These are phyloP conservation scores for Backusella sp. DNA, from an alignment of 192 early-diverging fungal genomes.

Conservation along the genomic window DNA sequence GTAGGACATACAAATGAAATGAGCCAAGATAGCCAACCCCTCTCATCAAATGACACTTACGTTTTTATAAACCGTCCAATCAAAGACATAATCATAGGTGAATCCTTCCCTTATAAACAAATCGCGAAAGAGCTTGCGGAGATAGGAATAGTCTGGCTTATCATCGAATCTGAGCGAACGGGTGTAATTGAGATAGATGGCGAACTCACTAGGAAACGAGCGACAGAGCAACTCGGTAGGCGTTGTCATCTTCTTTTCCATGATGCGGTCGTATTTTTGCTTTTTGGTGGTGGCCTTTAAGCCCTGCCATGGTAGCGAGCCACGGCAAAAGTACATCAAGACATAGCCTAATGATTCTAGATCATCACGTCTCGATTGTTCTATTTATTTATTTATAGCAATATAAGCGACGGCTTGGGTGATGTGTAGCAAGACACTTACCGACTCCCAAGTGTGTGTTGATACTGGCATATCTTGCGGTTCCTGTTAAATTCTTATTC, in stretches of 20 bases:
- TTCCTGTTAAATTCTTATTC: constrained; percentile 89
- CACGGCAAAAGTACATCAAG: constrained; percentile 88
- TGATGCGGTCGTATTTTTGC: constrained; percentile 93
- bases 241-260: constrained; percentile 93
- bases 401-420: too few relatives aligned
- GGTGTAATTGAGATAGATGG: constrained; percentile 84
- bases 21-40: background rate
- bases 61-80: constrained; percentile 78
- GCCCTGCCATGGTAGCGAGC: constrained; percentile 88
- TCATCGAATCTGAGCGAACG: constrained; percentile 86
- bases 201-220: constrained; percentile 80
- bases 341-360: constrained; percentile 87
- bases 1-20: background rate
- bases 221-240: constrained; percentile 80
- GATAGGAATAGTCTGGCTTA: constrained; percentile 88
- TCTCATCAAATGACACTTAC: constrained; percentile 28
- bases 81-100: constrained; percentile 89
- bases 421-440: constrained; percentile 15
- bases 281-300: constrained; percentile 85
- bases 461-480: constrained; percentile 87
- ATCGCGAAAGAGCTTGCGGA: constrained; percentile 85
- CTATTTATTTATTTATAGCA: constrained; percentile 33
- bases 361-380: constrained; percentile 88
- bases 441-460: constrained; percentile 78
- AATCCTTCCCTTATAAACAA: constrained; percentile 83